Percentiles rank a stretch among this genome's conserved stretches.
Evolutionary conservation across 768 basidiomycete genomes (phyloP).

Genomic region (Podaxis pistillaris): DNA sequence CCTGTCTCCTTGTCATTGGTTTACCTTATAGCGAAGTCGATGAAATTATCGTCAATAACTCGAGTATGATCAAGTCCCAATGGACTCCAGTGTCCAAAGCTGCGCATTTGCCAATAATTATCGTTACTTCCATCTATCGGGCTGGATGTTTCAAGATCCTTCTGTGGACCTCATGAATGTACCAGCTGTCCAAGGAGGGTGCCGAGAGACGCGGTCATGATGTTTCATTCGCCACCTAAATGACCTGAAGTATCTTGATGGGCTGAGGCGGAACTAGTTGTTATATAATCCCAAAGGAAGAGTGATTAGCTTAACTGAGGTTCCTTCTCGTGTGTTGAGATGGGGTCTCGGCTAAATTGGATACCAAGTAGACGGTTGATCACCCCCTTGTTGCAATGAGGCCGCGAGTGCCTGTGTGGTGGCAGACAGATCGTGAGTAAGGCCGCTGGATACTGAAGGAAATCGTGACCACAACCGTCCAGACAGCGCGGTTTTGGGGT

Average conservation of each 20-base stretch:
- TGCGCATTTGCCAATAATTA: neutral
- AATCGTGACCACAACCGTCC: neutral
- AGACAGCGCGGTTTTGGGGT: neutral
- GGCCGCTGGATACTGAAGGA: neutral
- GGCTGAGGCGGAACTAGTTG: too few species aligned
- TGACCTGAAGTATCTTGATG: too few species aligned
- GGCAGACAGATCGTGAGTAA: neutral
- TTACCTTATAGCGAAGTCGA: neutral
- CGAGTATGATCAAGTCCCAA: neutral
- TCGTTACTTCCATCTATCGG: neutral
- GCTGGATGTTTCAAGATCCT: too few species aligned
- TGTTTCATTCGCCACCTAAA: too few species aligned
- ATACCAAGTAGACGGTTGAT: neutral
- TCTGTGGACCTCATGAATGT: too few species aligned
- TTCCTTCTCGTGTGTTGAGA: neutral
- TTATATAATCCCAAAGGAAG: too few species aligned
- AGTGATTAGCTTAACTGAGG: neutral
- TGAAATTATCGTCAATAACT: neutral
- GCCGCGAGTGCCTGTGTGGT: neutral
- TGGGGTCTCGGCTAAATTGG: neutral
- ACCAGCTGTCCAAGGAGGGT: too few species aligned
- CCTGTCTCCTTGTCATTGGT: neutral
- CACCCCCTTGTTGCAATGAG: neutral
- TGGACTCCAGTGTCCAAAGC: neutral
- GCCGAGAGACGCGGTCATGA: too few species aligned